Evolutionary conservation across 345 rosid species (phyloP).

Genomic region (Acer saccharum): DNA sequence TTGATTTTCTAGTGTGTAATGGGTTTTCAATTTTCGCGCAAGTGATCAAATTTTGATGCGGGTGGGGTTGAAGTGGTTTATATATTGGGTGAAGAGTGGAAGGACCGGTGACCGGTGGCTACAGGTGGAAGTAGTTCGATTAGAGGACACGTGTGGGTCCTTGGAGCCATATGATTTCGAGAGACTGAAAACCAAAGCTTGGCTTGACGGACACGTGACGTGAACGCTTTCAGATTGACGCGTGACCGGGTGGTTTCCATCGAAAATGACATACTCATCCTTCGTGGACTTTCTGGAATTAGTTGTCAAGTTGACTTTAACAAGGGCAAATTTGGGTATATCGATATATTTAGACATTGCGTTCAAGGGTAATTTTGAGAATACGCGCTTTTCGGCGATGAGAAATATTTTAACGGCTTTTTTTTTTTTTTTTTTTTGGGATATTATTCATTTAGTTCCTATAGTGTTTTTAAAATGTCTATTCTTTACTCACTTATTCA

Average conservation of each 20-base stretch:
- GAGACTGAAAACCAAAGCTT: not conserved
- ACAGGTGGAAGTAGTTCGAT: conserved; percentile 2
- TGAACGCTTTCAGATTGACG: conserved; percentile 23
- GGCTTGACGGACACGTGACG: conserved; percentile 38
- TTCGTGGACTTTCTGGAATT: conserved; percentile 14
- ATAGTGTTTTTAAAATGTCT: too few species aligned
- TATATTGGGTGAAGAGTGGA: conserved; percentile 18
- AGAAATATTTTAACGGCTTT: not conserved
- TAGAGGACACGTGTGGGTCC: conserved; percentile 44
- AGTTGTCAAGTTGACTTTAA: conserved; percentile 27
- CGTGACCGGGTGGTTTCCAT: conserved; percentile 22
- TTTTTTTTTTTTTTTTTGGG: too few species aligned
- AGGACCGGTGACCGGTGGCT: conserved; percentile 42
- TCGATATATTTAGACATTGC: not conserved
- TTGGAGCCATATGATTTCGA: conserved; percentile 19
- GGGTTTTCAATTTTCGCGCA: not conserved
- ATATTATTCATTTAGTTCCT: too few species aligned
- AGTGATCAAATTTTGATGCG: conserved; percentile 11
- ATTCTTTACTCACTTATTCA: too few species aligned
- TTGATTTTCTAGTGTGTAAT: not conserved
- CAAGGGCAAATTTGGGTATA: not conserved
- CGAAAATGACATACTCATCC: conserved; percentile 27
- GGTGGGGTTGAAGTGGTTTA: conserved; percentile 10
- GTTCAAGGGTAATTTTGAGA: conserved; percentile 24
- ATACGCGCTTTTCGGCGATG: not conserved